These are phyloP conservation scores for Huntiella bhutanensis DNA, from an alignment of 2,329 filamentous ascomycete genomes.

Conservation along the genomic window DNA sequence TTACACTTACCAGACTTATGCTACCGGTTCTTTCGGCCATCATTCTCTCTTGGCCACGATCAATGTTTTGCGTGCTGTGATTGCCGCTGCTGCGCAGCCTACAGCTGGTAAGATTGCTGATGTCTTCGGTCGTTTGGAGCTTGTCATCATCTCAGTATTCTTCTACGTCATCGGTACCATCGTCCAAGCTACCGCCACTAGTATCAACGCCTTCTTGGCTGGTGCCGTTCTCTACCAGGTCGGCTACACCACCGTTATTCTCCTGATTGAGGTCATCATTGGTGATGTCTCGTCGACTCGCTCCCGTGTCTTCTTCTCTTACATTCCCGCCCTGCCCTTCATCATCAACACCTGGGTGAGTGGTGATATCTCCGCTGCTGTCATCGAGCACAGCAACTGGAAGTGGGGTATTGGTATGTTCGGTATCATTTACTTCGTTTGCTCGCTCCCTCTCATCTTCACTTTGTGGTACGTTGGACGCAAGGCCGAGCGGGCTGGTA, in stretches of 20 bases:
- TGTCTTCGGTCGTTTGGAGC: slow-evolving; percentile 43
- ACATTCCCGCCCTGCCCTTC: slow-evolving; percentile 40
- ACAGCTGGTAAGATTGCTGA: slow-evolving; percentile 41
- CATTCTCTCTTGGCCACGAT: slow-evolving; percentile 40
- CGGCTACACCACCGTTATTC: slow-evolving; percentile 41
- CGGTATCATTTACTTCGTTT: slow-evolving; percentile 41
- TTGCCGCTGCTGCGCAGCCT: slow-evolving; percentile 38
- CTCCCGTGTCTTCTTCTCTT: slow-evolving; percentile 44
- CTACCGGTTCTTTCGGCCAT: slow-evolving; percentile 27
- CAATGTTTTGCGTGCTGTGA: slow-evolving; percentile 37
- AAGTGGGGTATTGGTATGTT: slow-evolving; percentile 48
- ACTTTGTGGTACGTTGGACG: slow-evolving; percentile 30
- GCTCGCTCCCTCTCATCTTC: slow-evolving; percentile 34
- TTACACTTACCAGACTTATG: slow-evolving; percentile 34
- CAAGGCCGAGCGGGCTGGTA: slow-evolving; percentile 32
- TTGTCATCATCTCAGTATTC: slow-evolving; percentile 34
- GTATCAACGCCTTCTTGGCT: slow-evolving; percentile 32
- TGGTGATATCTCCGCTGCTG: slow-evolving; percentile 33
- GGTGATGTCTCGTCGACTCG: slow-evolving; percentile 45
- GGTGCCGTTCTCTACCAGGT: slow-evolving; percentile 43
- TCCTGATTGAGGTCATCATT: slow-evolving; percentile 45
- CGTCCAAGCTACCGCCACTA: slow-evolving; percentile 31
- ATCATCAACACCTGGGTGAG: slow-evolving; percentile 48
- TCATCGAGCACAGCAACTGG: slow-evolving; percentile 33
- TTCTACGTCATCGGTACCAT: slow-evolving; percentile 41